Conservation (phyloP, 495 filamentous ascomycete genomes). For the Podospora pseudocomata region DNA sequence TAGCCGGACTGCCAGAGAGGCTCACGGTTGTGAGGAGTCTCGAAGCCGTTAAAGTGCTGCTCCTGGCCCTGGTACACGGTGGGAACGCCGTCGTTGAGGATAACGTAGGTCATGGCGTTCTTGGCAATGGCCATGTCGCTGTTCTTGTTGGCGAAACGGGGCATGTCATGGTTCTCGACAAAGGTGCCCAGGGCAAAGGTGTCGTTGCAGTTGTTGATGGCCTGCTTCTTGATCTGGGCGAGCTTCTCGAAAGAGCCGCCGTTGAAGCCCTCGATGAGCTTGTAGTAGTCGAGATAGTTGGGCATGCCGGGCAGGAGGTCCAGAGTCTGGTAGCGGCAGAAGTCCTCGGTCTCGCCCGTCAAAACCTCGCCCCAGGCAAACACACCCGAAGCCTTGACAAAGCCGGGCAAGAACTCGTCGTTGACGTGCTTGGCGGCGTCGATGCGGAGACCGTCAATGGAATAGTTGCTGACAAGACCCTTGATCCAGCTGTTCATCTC, state of each 20-base stretch:
- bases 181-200: slow-evolving; percentile 55
- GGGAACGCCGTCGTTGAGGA: slow-evolving; percentile 58
- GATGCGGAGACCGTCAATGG: slow-evolving; percentile 74
- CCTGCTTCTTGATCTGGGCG: slow-evolving; percentile 18
- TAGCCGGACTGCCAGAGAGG: slow-evolving; percentile 68
- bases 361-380: slow-evolving; percentile 66
- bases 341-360: slow-evolving; percentile 23
- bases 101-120: slow-evolving; percentile 67
- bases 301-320: slow-evolving; percentile 64
- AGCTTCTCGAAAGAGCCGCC: slow-evolving; percentile 24
- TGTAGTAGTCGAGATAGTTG: slow-evolving; percentile 64
- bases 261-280: slow-evolving; percentile 43
- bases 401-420: slow-evolving; percentile 63
- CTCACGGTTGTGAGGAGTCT: slow-evolving; percentile 66
- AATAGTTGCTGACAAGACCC: slow-evolving; percentile 63
- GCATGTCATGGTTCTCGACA: slow-evolving; percentile 75
- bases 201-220: slow-evolving; percentile 28
- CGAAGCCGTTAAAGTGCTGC: slow-evolving; percentile 61
- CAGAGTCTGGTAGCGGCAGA: slow-evolving; percentile 32
- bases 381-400: slow-evolving; percentile 63
- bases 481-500: slow-evolving; percentile 63
- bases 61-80: slow-evolving; percentile 61
- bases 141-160: slow-evolving; percentile 59
- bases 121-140: slow-evolving; percentile 58
- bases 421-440: slow-evolving; percentile 73